phyloP scores from a whole-genome alignment of 192 early-diverging fungal genomes.

The Gryganskiella cystojenkinii region DNA sequence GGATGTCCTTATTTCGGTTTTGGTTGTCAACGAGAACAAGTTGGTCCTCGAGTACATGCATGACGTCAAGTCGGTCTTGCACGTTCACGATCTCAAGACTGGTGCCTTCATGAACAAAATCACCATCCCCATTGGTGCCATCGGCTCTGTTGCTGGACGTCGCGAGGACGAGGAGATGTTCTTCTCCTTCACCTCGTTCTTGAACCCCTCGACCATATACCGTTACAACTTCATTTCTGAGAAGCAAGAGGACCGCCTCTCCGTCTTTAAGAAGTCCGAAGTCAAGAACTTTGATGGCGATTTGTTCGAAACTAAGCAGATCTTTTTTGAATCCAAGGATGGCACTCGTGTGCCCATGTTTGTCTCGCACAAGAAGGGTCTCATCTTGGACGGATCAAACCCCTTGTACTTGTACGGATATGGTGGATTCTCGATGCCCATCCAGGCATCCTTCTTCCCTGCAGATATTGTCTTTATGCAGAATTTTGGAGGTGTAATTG shows the following conservation, averaged over 20 bases:
- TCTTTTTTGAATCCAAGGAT: conserved; percentile 72
- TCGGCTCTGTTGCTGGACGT: conserved; percentile 38
- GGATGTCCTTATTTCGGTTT: conserved; percentile 52
- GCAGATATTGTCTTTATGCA: conserved; percentile 55
- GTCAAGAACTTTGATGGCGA: conserved; percentile 59
- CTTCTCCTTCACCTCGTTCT: conserved; percentile 64
- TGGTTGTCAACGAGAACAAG: conserved; percentile 62
- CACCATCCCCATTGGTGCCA: conserved; percentile 60
- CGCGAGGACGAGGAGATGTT: conserved; percentile 62
- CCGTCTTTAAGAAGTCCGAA: conserved; percentile 51
- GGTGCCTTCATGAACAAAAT: conserved; percentile 47
- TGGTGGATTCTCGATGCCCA: conserved; percentile 68
- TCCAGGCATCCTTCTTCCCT: conserved; percentile 55
- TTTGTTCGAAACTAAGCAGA: conserved; percentile 65
- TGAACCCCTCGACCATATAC: conserved; percentile 65
- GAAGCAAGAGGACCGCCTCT: conserved; percentile 13
- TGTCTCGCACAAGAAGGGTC: conserved; percentile 62
- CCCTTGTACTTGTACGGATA: conserved; percentile 73
- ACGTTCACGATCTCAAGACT: conserved; percentile 57
- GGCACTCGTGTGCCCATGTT: conserved; percentile 75
- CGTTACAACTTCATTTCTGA: conserved; percentile 61
- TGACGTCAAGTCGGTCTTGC: conserved; percentile 65
- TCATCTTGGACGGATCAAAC: conserved; percentile 60
- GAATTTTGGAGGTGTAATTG: conserved; percentile 65
- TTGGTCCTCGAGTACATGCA: conserved; percentile 66